phyloP scores from a whole-genome alignment of 129 eudicot genomes.

The Lactuca sativa region DNA sequence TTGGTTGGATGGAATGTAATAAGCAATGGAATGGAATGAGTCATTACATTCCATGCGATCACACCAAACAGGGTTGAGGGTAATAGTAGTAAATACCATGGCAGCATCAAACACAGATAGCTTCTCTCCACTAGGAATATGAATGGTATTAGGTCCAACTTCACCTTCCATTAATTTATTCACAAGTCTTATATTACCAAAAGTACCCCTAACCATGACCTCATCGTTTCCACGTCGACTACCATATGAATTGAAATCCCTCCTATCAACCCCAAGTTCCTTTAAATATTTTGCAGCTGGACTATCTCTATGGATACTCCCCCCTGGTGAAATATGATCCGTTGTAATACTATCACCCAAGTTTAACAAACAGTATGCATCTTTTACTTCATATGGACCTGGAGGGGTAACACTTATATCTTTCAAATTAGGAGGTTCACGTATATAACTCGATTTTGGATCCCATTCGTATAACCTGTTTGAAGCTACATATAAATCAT shows the following conservation, averaged over 20 bases:
- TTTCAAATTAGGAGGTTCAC: slow-evolving; percentile 22
- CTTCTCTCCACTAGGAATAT: slow-evolving; percentile 29
- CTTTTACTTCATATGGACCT: slow-evolving; percentile 20
- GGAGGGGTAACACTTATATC: slow-evolving; percentile 28
- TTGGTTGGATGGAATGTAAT: too few species aligned
- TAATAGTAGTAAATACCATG: slow-evolving; percentile 24
- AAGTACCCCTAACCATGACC: slow-evolving; percentile 38
- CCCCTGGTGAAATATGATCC: slow-evolving; percentile 34
- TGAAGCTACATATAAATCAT: slow-evolving; percentile 21
- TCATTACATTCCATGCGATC: too few species aligned
- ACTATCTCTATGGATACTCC: slow-evolving; percentile 32
- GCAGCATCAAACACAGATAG: slow-evolving; percentile 33
- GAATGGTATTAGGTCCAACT: slow-evolving; percentile 33
- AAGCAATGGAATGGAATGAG: too few species aligned
- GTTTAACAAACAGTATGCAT: slow-evolving; percentile 25
- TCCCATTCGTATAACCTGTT: slow-evolving; percentile 30
- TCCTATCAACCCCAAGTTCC: slow-evolving; percentile 28
- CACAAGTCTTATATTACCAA: slow-evolving; percentile 25
- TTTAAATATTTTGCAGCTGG: slow-evolving; percentile 32
- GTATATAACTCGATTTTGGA: slow-evolving; percentile 27
- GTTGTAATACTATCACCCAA: slow-evolving; percentile 32
- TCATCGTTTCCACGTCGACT: slow-evolving; percentile 35
- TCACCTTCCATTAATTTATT: slow-evolving; percentile 30
- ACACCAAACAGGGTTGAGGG: not conserved
- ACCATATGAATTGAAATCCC: slow-evolving; percentile 35